Percentiles rank a stretch among this genome's conserved stretches.
These are phyloP conservation scores for Solanum paucissectum DNA, from an alignment of 257 asterid genomes.

Conservation along the genomic window DNA sequence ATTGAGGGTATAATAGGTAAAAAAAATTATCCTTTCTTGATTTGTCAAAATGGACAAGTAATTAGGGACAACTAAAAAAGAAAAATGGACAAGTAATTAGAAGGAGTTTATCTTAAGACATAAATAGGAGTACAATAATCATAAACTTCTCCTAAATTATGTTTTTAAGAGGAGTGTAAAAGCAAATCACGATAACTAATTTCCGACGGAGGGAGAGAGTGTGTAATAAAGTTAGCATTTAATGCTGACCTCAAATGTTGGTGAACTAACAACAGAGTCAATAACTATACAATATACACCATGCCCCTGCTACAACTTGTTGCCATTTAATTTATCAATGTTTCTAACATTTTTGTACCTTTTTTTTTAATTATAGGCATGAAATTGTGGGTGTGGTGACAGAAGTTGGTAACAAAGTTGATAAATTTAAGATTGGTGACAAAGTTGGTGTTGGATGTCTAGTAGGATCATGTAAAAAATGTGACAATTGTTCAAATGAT, in stretches of 20 bases:
- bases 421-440: conserved; percentile 30
- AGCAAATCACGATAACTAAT: too few relatives aligned
- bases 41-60: too few relatives aligned
- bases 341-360: background rate
- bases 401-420: conserved; percentile 34
- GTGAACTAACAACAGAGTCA: background rate
- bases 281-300: background rate
- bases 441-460: conserved; percentile 42
- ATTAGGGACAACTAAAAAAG: too few relatives aligned
- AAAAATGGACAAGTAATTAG: too few relatives aligned
- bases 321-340: background rate
- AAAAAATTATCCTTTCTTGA: too few relatives aligned
- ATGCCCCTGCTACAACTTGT: background rate
- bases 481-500: conserved; percentile 15
- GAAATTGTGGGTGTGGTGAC: conserved; percentile 35
- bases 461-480: conserved; percentile 30
- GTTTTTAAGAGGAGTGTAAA: too few relatives aligned
- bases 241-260: background rate
- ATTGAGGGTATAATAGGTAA: too few relatives aligned
- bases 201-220: background rate
- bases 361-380: conserved; percentile 10
- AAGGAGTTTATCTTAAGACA: background rate
- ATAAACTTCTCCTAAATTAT: background rate
- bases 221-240: background rate
- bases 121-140: too few relatives aligned